Evolutionary conservation across 352 stramenopile genomes (phyloP).

Genomic region (Albugo candida): DNA sequence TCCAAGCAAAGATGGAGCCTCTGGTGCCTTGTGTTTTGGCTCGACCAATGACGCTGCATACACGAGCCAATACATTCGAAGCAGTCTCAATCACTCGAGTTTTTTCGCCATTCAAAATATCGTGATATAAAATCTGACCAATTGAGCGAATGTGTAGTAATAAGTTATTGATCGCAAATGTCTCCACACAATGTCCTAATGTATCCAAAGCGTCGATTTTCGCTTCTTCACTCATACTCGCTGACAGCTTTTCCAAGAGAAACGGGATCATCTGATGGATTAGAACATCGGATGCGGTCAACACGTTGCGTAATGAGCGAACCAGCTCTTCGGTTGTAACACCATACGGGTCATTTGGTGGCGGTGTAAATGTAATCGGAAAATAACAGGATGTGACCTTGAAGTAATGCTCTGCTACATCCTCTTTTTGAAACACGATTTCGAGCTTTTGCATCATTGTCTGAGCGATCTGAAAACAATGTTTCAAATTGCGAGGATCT

Average conservation of each 20-base stretch:
- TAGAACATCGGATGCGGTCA: constrained; percentile 57
- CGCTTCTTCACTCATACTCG: constrained; percentile 41
- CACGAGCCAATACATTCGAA: constrained; percentile 35
- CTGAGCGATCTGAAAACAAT: constrained; percentile 54
- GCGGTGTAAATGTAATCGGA: constrained; percentile 81
- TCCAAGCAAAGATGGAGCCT: constrained; percentile 58
- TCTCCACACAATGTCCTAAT: constrained; percentile 61
- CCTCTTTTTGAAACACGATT: constrained; percentile 40
- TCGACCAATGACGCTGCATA: constrained; percentile 36
- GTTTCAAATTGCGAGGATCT: constrained; percentile 68
- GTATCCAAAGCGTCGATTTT: constrained; percentile 70
- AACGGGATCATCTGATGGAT: constrained; percentile 69
- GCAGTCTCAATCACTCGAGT: constrained; percentile 54
- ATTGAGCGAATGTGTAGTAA: constrained; percentile 49
- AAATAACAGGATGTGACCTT: constrained; percentile 84
- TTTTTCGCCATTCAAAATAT: constrained; percentile 71
- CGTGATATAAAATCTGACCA: constrained; percentile 49
- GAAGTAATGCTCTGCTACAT: constrained; percentile 68
- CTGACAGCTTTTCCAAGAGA: constrained; percentile 71
- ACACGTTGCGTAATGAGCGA: constrained; percentile 52
- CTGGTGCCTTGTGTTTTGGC: constrained; percentile 16
- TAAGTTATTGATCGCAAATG: constrained; percentile 60
- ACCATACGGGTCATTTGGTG: constrained; percentile 79
- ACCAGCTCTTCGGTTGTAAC: constrained; percentile 79
- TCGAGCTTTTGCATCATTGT: constrained; percentile 36